Evolutionary conservation across 352 stramenopile species (phyloP).

Genomic region (Phytophthora europaea): DNA sequence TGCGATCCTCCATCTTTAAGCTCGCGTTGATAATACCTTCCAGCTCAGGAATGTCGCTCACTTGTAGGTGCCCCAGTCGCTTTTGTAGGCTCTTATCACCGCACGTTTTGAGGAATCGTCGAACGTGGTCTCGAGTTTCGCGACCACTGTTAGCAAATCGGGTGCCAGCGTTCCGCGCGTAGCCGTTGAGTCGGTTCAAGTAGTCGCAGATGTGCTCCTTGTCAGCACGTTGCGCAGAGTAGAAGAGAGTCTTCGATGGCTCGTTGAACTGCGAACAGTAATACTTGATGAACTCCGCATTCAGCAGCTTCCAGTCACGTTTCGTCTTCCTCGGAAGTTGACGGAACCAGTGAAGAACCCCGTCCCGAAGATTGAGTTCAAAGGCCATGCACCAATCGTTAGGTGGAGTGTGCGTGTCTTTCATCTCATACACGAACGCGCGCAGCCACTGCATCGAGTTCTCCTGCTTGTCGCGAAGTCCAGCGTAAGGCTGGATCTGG

Average conservation of each 20-base stretch:
- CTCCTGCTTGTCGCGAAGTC: conserved; percentile 3
- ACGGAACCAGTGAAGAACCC: background rate
- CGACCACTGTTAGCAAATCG: background rate
- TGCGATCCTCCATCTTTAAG: too few species aligned
- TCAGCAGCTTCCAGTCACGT: background rate
- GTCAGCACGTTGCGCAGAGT: background rate
- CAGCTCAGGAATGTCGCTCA: too few species aligned
- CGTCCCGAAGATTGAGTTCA: background rate
- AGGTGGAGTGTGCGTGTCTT: too few species aligned
- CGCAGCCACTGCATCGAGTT: conserved; percentile 13
- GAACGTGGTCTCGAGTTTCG: too few species aligned
- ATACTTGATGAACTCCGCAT: background rate
- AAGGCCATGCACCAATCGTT: too few species aligned
- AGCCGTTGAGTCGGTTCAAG: background rate
- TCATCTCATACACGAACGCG: background rate
- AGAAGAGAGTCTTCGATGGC: background rate
- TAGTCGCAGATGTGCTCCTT: conserved; percentile 4
- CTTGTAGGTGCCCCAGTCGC: too few species aligned
- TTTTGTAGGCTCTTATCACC: too few species aligned
- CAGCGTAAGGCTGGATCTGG: conserved; percentile 1
- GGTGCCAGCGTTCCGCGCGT: background rate
- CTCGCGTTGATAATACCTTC: too few species aligned
- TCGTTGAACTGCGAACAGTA: background rate
- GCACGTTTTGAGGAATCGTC: too few species aligned
- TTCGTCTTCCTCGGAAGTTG: background rate